Base-by-base conservation (phyloP, 176 grass and related monocot species). In the Carex pumila region DNA sequence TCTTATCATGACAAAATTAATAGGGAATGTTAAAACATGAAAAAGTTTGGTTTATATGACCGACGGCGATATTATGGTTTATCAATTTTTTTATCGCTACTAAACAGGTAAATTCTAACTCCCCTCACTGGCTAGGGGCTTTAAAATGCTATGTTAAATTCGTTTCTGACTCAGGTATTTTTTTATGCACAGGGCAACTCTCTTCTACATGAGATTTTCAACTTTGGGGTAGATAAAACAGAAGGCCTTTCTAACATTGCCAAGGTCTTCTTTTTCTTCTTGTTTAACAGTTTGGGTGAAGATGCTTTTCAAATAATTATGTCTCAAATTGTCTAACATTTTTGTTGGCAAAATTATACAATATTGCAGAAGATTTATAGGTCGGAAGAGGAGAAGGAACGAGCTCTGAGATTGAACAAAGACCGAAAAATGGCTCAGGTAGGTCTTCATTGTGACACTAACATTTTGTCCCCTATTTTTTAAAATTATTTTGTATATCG, bases 141-240 rank as follows among this genome's bases (percentile, higher is more conserved):
- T 71, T 17, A 19, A 71, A 41, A 43, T 43, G 37, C 39, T n/a
- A 6, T 45, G 14, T 71, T 41, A 71, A 71, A 59, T 4, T 63
- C 53, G 82, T 63, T 66, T 18, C n/a, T 54, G 22, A 12, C 64
- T 12, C 37, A 37, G 17, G 36, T 79, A 90, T 37, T 19, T 61
- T 74, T 81, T 71, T 86, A 49, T 19, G 19, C 12, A 60, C 83
- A 99, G 96, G 91, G 90, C 15, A 99, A 95, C 77, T 88, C 85
- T 75, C 82, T 99, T 70, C 84, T 99, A 84, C 93, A 93, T 85
- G 93, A 95, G 81, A 83, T 99, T 49, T 99, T 99, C 87, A 83
- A 90, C 56, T 92, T 94, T 56, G 84, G 79, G 63, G 59, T 60
- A 81, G 91, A 99, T 66, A 99, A 81, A 80, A 80, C 86, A 36